phyloP scores from a whole-genome alignment of 441 rosid genomes.

The Erysimum cheiri region DNA sequence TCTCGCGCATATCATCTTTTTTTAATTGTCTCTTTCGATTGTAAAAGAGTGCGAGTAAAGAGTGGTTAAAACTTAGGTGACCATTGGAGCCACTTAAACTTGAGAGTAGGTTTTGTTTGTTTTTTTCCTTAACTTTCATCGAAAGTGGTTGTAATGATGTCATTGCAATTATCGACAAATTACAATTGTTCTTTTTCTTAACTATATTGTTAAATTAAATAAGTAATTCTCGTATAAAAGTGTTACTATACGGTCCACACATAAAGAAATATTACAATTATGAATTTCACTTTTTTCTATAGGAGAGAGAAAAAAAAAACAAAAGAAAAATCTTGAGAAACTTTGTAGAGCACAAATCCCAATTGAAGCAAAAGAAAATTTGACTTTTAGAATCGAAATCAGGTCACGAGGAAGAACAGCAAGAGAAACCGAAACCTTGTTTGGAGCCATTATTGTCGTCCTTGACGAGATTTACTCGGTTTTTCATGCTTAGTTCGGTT shows the following conservation, averaged over 20 bases:
- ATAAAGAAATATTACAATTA: slow-evolving; percentile 16
- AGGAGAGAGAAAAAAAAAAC: not conserved
- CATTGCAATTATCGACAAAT: not conserved
- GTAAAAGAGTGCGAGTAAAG: too few species aligned
- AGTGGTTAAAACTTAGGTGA: not conserved
- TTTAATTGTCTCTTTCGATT: not conserved
- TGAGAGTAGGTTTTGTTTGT: not conserved
- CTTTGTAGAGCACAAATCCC: not conserved
- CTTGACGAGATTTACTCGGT: slow-evolving; percentile 58
- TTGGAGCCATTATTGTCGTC: slow-evolving; percentile 43
- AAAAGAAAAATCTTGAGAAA: slow-evolving; percentile 4
- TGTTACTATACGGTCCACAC: slow-evolving; percentile 13
- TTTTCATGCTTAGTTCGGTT: slow-evolving; percentile 56
- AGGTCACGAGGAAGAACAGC: slow-evolving; percentile 58
- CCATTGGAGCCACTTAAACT: slow-evolving; percentile 3
- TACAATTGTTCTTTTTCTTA: too few species aligned
- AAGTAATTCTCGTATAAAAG: not conserved
- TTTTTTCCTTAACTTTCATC: not conserved
- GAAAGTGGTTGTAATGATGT: not conserved
- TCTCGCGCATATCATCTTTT: slow-evolving; percentile 32
- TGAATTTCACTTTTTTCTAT: too few species aligned
- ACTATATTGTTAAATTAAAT: too few species aligned
- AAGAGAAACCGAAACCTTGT: slow-evolving; percentile 54
- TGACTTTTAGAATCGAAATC: not conserved
- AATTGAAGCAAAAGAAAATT: slow-evolving; percentile 24